A percentile compares a stretch with the other conserved stretches of the same genome.
phyloP scores from a whole-genome alignment of 208 protist species.

The Trypanosoma melophagium region DNA sequence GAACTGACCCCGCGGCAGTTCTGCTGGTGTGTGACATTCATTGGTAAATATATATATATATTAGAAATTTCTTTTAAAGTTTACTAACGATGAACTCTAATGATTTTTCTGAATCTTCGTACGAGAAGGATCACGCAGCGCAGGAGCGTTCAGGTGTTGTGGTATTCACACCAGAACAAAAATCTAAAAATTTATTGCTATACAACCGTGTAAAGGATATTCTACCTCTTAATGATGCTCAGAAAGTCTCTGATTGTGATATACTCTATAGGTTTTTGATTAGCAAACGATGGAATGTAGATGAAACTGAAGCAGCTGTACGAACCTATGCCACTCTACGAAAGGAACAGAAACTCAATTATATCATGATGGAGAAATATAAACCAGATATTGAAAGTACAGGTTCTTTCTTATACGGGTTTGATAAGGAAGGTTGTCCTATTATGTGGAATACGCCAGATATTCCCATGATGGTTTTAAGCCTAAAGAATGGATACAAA shows the following conservation, averaged over 20 bases:
- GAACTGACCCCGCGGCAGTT: too few species aligned
- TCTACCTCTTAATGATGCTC: constrained; percentile 61
- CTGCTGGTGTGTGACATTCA: too few species aligned
- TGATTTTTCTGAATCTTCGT: constrained; percentile 19
- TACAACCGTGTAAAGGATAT: constrained; percentile 35
- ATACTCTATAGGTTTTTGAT: constrained; percentile 84
- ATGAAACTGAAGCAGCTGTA: constrained; percentile 36
- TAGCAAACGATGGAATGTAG: constrained; percentile 54
- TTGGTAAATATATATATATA: too few species aligned
- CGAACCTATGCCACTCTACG: constrained; percentile 55
- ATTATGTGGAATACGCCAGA: constrained; percentile 74
- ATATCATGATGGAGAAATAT: constrained; percentile 49
- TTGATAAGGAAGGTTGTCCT: constrained; percentile 59
- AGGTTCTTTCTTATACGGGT: constrained; percentile 54
- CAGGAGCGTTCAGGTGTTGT: constrained; percentile 45
- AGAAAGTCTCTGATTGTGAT: constrained; percentile 80
- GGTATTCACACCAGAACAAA: constrained; percentile 47
- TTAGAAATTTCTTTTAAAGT: too few species aligned
- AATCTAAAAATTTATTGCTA: constrained; percentile 64
- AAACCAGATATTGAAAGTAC: constrained; percentile 35
- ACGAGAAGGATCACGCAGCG: constrained; percentile 36
- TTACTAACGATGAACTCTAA: too few species aligned
- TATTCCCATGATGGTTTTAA: constrained; percentile 36
- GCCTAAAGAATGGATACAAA: constrained; percentile 41
- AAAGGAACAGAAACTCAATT: constrained; percentile 43